A percentile compares a stretch with the other conserved stretches of the same genome.
Evolutionary conservation across 2,329 filamentous ascomycete genomes (phyloP).

Genomic region (Leptographium flavum): DNA sequence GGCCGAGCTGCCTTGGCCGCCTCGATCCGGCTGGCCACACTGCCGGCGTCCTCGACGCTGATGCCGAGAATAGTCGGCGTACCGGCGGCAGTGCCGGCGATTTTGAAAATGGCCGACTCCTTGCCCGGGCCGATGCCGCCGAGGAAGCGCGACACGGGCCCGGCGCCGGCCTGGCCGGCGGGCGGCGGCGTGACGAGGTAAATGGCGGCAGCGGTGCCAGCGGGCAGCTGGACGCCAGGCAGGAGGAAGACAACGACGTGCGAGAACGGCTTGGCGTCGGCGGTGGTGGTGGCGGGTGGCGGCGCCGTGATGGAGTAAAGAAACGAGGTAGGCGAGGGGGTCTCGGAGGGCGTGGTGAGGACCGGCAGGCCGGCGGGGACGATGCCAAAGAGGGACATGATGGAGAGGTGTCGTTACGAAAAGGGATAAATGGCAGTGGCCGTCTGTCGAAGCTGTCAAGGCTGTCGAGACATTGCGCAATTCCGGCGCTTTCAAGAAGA

Average conservation of each 20-base stretch:
- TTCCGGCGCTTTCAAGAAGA: too few species aligned
- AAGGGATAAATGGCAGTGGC: neutral
- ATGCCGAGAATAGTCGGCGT: slow-evolving; percentile 53
- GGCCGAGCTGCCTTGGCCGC: slow-evolving; percentile 26
- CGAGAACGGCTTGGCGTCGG: slow-evolving; percentile 40
- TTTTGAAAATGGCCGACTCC: slow-evolving; percentile 80
- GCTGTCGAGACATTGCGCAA: too few species aligned
- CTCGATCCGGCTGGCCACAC: slow-evolving; percentile 57
- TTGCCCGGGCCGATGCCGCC: slow-evolving; percentile 84
- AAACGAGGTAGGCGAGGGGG: slow-evolving; percentile 38
- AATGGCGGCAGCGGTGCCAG: slow-evolving; percentile 70
- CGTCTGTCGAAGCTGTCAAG: too few species aligned
- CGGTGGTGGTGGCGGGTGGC: too few species aligned
- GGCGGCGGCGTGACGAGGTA: slow-evolving; percentile 52
- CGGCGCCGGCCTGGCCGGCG: slow-evolving; percentile 23
- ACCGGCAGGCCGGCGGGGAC: slow-evolving; percentile 46
- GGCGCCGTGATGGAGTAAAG: slow-evolving; percentile 35
- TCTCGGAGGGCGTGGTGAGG: slow-evolving; percentile 37
- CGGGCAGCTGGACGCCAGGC: slow-evolving; percentile 59
- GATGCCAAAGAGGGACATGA: slow-evolving; percentile 41
- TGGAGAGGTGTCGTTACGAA: neutral
- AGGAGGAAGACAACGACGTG: slow-evolving; percentile 85
- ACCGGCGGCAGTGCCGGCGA: slow-evolving; percentile 26
- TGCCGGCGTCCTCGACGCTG: slow-evolving; percentile 59
- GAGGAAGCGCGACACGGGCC: slow-evolving; percentile 45